Conservation (phyloP, 805 yeast species). For the Scheffersomyces lignosus region DNA sequence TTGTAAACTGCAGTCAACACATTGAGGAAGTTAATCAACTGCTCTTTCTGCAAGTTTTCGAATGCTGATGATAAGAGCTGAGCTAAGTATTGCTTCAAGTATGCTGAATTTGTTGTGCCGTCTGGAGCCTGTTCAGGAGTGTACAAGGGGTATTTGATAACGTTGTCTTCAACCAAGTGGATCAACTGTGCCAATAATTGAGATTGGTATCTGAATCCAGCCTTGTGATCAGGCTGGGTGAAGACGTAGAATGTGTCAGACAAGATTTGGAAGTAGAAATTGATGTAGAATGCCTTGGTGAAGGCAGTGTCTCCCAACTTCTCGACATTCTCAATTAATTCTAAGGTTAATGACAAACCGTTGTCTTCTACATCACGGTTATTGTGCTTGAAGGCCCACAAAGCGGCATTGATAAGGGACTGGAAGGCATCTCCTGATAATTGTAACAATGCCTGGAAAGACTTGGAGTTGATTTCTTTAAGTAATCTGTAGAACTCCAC, state of each 20-base stretch:
- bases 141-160: conserved; percentile 76
- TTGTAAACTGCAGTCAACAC: conserved; percentile 74
- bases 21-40: conserved; percentile 75
- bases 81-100: conserved; percentile 76
- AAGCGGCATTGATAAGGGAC: conserved; percentile 85
- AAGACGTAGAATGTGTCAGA: conserved; percentile 91
- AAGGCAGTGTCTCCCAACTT: conserved; percentile 68
- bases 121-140: conserved; percentile 76
- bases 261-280: conserved; percentile 83
- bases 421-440: conserved; percentile 92
- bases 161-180: conserved; percentile 75
- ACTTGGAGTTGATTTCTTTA: conserved; percentile 80
- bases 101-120: conserved; percentile 81
- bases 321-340: conserved; percentile 82
- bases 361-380: conserved; percentile 94
- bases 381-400: conserved; percentile 98
- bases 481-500: conserved; percentile 91
- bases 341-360: conserved; percentile 82
- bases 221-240: conserved; percentile 96
- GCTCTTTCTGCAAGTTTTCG: conserved; percentile 84
- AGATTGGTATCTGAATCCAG: conserved; percentile 89
- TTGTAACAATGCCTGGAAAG: conserved; percentile 82
- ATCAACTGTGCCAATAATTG: conserved; percentile 81
- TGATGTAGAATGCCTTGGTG: conserved; percentile 82
- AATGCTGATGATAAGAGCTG: conserved; percentile 85